Evolutionary conservation across 2,329 filamentous ascomycete species (phyloP).

Genomic region (Hymenoscyphus fraxineus): DNA sequence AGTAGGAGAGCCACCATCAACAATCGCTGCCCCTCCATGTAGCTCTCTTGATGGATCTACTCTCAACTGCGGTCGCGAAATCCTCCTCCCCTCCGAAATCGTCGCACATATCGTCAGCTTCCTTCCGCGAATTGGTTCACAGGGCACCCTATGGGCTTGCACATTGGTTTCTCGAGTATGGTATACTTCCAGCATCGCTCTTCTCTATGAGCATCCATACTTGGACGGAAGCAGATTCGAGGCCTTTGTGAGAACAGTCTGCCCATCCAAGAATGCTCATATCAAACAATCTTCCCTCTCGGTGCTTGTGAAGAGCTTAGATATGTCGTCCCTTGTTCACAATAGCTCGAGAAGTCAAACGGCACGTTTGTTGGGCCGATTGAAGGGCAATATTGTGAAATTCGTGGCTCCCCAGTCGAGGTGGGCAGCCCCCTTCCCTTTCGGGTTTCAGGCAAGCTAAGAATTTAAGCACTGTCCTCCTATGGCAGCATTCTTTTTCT

Average conservation of each 20-base stretch:
- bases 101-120: conserved; percentile 32
- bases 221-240: conserved; percentile 32
- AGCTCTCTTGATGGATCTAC: neutral
- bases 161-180: conserved; percentile 32
- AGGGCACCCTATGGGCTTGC: conserved; percentile 31
- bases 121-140: conserved; percentile 24
- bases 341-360: conserved; percentile 32
- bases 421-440: too few relatives aligned
- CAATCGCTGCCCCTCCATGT: neutral
- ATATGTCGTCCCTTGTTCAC: conserved; percentile 35
- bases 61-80: conserved; percentile 18
- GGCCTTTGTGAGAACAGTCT: conserved; percentile 33
- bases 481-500: too few relatives aligned
- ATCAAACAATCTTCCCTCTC: conserved; percentile 32
- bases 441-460: too few relatives aligned
- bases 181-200: conserved; percentile 29
- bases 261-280: conserved; percentile 36
- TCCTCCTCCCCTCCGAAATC: conserved; percentile 33
- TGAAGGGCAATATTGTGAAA: conserved; percentile 34
- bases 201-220: conserved; percentile 31
- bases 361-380: conserved; percentile 32
- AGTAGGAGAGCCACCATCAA: neutral
- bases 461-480: too few relatives aligned
- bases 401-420: conserved; percentile 35
- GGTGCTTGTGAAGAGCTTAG: conserved; percentile 29